Base-by-base conservation (phyloP, 2,329 filamentous ascomycete species). In the Tolypocladium inflatum region DNA sequence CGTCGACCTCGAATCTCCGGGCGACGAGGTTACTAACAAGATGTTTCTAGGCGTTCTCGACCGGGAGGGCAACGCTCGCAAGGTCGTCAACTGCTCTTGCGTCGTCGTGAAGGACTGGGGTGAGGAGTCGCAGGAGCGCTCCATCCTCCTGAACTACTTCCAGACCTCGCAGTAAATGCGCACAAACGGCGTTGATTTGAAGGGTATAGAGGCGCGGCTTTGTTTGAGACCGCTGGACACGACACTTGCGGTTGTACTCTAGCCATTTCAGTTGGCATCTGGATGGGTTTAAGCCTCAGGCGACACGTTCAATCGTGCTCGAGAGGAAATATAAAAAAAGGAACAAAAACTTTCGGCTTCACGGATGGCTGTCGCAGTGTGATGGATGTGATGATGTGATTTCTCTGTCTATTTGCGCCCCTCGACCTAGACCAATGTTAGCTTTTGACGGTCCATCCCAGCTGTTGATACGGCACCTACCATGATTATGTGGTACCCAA, bases 21-120 rank as follows among this genome's bases (percentile, higher is more conserved):
- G 8, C 35, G 42, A 43, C 38, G 38, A 52, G 57, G 55, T 45
- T 64, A 58, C 73, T 77, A 72, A 75, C 63, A 58, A 59, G 19
- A 19, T 51, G 55, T 58, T 55, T 56, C 59, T 57, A 97, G 93
- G 93, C 82, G 92, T 97, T 71, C 87, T 99, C 73, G 94, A 99
- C 84, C 93, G 94, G 75, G 94, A 99, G 82, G 94, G 94, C 72
- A 99, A 99, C 81, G 91, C 94, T 73, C 90, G 94, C 81, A 99
- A 99, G 89, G 93, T 99, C 70, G 94, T 99, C 83, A 99, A 99
- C 90, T 99, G 94, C 91, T 97, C 93, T 75, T 97, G 94, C 85
- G 94, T 99, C 73, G 94, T 99, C 64, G 94, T 99, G 74, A 93
- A 94, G 84, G 92, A 99, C 80, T 99, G 94, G 94, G 94, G 94